Evolutionary conservation across 2,329 filamentous ascomycete genomes (phyloP).

Genomic region (Ilyonectria destructans): DNA sequence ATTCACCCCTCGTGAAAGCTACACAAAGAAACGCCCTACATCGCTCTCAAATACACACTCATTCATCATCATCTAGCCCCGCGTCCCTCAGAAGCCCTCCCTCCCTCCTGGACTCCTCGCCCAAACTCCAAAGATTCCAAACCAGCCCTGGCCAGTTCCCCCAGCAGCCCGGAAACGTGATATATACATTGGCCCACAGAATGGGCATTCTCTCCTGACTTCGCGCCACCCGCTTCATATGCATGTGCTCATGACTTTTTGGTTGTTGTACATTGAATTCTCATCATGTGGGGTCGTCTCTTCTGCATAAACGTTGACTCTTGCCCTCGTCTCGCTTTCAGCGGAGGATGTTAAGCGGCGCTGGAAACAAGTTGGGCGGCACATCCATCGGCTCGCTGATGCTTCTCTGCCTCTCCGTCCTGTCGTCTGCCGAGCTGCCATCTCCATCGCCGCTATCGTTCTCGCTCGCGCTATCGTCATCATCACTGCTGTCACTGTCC

Average conservation of each 20-base stretch:
- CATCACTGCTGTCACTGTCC: constrained; percentile 77
- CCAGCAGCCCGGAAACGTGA: constrained; percentile 16
- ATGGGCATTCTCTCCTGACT: constrained; percentile 11
- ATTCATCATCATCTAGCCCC: constrained; percentile 19
- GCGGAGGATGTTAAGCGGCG: constrained; percentile 53
- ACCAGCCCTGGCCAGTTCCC: constrained; percentile 19
- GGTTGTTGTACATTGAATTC: constrained; percentile 21
- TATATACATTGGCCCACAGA: constrained; percentile 33
- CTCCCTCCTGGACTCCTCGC: constrained; percentile 30
- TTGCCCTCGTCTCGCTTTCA: constrained; percentile 30
- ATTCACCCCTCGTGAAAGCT: constrained; percentile 6
- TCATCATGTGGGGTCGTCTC: not conserved
- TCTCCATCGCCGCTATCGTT: constrained; percentile 63
- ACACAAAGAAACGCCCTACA: constrained; percentile 24
- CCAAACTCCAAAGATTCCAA: constrained; percentile 30
- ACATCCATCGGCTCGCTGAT: constrained; percentile 61
- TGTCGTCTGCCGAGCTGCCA: constrained; percentile 66
- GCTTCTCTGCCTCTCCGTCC: constrained; percentile 73
- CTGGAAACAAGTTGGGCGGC: constrained; percentile 53
- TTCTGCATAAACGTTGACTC: constrained; percentile 13
- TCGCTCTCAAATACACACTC: constrained; percentile 25
- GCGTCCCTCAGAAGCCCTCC: constrained; percentile 8
- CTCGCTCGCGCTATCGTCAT: constrained; percentile 62
- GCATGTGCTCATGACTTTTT: constrained; percentile 27
- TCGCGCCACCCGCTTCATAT: constrained; percentile 15